Conservation (phyloP, 2,329 filamentous ascomycete genomes). For the Bipolaris oryzae region DNA sequence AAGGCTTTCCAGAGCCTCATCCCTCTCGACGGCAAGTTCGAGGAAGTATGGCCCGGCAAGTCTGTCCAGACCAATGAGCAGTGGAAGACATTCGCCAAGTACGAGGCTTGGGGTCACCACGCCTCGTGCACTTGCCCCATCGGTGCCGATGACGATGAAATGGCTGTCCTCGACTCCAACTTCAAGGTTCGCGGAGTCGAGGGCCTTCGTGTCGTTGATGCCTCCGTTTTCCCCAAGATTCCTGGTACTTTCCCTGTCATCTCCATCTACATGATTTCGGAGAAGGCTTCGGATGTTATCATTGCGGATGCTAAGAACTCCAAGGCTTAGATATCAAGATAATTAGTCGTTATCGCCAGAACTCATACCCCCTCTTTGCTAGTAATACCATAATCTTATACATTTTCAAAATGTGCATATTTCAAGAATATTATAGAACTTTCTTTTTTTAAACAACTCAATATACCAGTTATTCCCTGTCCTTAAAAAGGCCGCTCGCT, state of each 20-base stretch:
- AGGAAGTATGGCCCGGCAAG: conserved; percentile 57
- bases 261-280: conserved; percentile 62
- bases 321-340: not conserved
- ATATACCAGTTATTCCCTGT: not conserved
- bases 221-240: conserved; percentile 39
- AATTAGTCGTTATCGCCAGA: not conserved
- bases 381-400: not conserved
- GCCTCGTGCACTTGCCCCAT: conserved; percentile 64
- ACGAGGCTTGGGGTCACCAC: conserved; percentile 57
- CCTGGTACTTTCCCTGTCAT: conserved; percentile 61
- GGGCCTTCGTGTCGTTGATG: conserved; percentile 58
- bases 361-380: not conserved
- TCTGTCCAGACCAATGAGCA: conserved; percentile 52
- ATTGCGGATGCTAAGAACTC: conserved; percentile 24
- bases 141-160: conserved; percentile 55
- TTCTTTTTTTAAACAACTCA: not conserved
- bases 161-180: conserved; percentile 60
- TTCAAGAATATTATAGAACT: not conserved
- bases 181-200: conserved; percentile 60
- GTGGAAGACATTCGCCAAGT: conserved; percentile 45
- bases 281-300: conserved; percentile 69
- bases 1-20: conserved; percentile 47
- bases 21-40: conserved; percentile 54
- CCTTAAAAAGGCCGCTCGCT: not conserved
- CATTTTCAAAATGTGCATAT: not conserved